Percentiles rank a stretch among this genome's conserved stretches.
phyloP scores from a whole-genome alignment of 108 stramenopile species.

The Hondaea fermentalgiana region DNA sequence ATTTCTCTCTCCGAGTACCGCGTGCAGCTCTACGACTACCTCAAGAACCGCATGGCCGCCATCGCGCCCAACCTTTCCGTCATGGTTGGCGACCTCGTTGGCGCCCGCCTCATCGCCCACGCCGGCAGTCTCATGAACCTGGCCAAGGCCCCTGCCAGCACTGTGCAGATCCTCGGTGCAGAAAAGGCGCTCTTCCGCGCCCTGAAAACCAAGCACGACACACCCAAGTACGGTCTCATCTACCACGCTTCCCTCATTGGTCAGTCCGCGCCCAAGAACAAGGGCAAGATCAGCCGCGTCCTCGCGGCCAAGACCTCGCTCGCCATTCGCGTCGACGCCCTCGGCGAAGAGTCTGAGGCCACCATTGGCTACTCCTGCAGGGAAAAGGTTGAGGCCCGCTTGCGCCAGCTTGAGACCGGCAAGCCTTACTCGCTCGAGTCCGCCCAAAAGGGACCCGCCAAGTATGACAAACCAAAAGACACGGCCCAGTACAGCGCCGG shows the following conservation, averaged over 20 bases:
- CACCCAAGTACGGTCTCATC: constrained; percentile 99
- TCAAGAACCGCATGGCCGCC: constrained; percentile 97
- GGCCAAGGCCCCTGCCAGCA: constrained; percentile 98
- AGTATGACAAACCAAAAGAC: constrained; percentile 50
- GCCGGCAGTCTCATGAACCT: constrained; percentile 96
- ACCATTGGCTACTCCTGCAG: constrained; percentile 89
- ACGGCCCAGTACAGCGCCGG: constrained; percentile 68
- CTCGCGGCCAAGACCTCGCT: constrained; percentile 96
- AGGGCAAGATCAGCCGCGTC: constrained; percentile 97
- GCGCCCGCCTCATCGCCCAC: constrained; percentile 95
- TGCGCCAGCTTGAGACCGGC: constrained; percentile 91
- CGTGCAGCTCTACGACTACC: constrained; percentile 92
- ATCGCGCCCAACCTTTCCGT: constrained; percentile 99
- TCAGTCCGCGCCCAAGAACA: constrained; percentile 95
- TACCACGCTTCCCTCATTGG: constrained; percentile 99
- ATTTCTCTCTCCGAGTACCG: constrained; percentile 92
- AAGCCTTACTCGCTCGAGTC: constrained; percentile 37
- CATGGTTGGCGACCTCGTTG: constrained; percentile 95
- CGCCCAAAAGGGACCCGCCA: constrained; percentile 44
- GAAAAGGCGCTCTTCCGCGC: constrained; percentile 99
- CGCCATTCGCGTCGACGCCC: constrained; percentile 96
- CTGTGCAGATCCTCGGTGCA: constrained; percentile 98
- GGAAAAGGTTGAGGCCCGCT: constrained; percentile 89
- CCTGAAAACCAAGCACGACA: constrained; percentile 99
- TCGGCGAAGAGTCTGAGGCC: constrained; percentile 81